Percentiles rank a stretch among this genome's conserved stretches.
Evolutionary conservation across 306 rosid species (phyloP).

Genomic region (Calophaca sinica): DNA sequence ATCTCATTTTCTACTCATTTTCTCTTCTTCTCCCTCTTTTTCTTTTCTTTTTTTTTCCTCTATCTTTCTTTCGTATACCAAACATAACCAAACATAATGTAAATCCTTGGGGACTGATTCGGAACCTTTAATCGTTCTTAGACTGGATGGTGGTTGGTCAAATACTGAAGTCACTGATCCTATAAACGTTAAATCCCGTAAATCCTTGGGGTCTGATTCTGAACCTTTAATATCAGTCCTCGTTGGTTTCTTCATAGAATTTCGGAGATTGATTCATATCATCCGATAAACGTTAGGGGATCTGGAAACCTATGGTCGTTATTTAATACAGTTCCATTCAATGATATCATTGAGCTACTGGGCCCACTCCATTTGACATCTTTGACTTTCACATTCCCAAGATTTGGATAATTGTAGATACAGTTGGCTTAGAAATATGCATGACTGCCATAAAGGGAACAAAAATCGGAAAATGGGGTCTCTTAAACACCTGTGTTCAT

Average conservation of each 20-base stretch:
- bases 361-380: slow-evolving; percentile 13
- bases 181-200: neutral
- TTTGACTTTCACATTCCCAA: slow-evolving; percentile 16
- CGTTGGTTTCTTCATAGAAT: slow-evolving; percentile 8
- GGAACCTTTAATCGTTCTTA: too few relatives aligned
- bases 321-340: neutral
- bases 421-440: neutral
- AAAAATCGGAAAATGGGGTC: neutral
- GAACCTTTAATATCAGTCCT: neutral
- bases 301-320: neutral
- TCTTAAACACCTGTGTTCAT: neutral
- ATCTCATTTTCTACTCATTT: too few relatives aligned
- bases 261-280: slow-evolving; percentile 19
- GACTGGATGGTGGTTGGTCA: too few relatives aligned
- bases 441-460: neutral
- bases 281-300: slow-evolving; percentile 5
- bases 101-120: too few relatives aligned
- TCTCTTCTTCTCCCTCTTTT: too few relatives aligned
- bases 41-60: too few relatives aligned
- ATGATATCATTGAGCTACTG: slow-evolving; percentile 22
- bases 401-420: slow-evolving; percentile 16
- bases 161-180: neutral
- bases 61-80: too few relatives aligned
- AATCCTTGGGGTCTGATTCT: too few relatives aligned
- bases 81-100: too few relatives aligned